These are phyloP conservation scores for Cyberlindnera misumaiensis DNA, from an alignment of 805 yeast species.

Conservation along the genomic window DNA sequence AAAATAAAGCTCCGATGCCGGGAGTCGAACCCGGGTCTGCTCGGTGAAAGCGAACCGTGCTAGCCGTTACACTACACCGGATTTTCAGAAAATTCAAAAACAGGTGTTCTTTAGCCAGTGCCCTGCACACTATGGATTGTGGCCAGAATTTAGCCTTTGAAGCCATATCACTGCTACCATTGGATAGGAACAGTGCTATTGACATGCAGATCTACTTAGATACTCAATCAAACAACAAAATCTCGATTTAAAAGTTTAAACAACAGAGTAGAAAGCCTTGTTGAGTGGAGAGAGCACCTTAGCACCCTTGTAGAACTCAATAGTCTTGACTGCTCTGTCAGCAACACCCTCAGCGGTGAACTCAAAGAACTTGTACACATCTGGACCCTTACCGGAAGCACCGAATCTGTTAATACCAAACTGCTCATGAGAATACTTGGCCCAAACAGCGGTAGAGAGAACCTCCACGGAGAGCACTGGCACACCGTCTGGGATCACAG, in stretches of 20 bases:
- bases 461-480: constrained; percentile 95
- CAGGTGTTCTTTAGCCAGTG: constrained; percentile 1
- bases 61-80: constrained; percentile 82
- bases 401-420: constrained; percentile 95
- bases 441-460: constrained; percentile 87
- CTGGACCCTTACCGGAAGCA: constrained; percentile 86
- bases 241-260: constrained; percentile 3
- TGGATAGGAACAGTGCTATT: too few species aligned
- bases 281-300: constrained; percentile 67
- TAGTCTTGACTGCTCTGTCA: constrained; percentile 71
- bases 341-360: constrained; percentile 94
- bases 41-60: constrained; percentile 83
- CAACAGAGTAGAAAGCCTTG: constrained; percentile 58
- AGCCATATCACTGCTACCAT: too few species aligned
- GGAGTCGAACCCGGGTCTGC: constrained; percentile 85
- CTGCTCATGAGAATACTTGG: constrained; percentile 91
- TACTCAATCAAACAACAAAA: not conserved
- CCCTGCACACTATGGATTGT: too few species aligned
- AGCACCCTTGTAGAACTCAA: constrained; percentile 77
- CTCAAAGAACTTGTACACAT: constrained; percentile 77
- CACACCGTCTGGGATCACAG: constrained; percentile 90
- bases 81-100: constrained; percentile 13
- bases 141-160: too few species aligned
- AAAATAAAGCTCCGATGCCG: constrained; percentile 57
- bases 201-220: too few species aligned